These are phyloP conservation scores for Kodamaea arcana DNA, from an alignment of 1,139 yeast species.

Conservation along the genomic window DNA sequence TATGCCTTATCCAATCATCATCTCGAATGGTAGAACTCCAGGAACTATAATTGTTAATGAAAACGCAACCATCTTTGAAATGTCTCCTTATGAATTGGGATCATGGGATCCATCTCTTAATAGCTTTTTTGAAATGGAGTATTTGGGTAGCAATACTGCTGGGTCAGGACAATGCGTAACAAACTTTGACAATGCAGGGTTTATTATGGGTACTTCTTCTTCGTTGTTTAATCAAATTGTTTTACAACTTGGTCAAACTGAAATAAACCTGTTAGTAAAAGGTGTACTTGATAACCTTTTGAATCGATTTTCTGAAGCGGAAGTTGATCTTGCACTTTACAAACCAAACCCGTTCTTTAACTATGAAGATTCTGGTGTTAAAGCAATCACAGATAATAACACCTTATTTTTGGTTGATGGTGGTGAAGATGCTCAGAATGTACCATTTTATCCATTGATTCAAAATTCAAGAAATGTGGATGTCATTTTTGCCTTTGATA, in stretches of 20 bases:
- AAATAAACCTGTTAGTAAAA: slow-evolving; percentile 22
- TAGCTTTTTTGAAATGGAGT: slow-evolving; percentile 24
- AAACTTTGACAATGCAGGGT: slow-evolving; percentile 72
- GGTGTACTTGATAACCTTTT: slow-evolving; percentile 25
- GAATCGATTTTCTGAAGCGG: slow-evolving; percentile 19
- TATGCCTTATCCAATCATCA: slow-evolving; percentile 43
- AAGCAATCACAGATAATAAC: slow-evolving; percentile 27
- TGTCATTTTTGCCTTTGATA: slow-evolving; percentile 77
- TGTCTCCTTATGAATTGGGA: slow-evolving; percentile 39
- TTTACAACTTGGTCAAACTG: slow-evolving; percentile 17
- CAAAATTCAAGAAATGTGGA: slow-evolving; percentile 73
- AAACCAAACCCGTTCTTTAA: slow-evolving; percentile 38
- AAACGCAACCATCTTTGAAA: slow-evolving; percentile 41
- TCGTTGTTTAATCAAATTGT: slow-evolving; percentile 52
- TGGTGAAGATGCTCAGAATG: slow-evolving; percentile 77
- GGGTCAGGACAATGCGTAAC: slow-evolving; percentile 38
- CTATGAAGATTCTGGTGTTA: slow-evolving; percentile 13
- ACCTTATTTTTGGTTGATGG: slow-evolving; percentile 77
- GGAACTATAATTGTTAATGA: slow-evolving; percentile 28
- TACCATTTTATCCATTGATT: slow-evolving; percentile 74
- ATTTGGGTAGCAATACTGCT: slow-evolving; percentile 31
- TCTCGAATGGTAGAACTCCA: slow-evolving; percentile 40
- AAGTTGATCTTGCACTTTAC: slow-evolving; percentile 39
- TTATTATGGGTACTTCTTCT: slow-evolving; percentile 69
- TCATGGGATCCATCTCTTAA: slow-evolving; percentile 19